phyloP scores from a whole-genome alignment of 768 basidiomycete genomes.

The Xanthoconium stramineum region DNA sequence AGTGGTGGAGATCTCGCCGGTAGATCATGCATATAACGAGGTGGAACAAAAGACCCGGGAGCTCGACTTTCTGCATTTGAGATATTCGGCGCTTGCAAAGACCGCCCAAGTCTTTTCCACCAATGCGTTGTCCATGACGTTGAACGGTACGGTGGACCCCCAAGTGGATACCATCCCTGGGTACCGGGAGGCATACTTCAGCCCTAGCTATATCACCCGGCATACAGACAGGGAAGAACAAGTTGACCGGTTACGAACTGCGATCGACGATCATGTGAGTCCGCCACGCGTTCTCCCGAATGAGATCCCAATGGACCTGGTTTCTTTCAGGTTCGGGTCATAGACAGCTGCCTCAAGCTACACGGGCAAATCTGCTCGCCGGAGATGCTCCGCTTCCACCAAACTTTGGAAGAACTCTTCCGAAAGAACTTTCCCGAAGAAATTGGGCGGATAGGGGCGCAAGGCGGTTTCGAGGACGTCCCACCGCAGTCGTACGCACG shows the following conservation, averaged over 20 bases:
- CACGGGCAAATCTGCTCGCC: conserved; percentile 79
- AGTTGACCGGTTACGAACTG: conserved; percentile 66
- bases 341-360: conserved; percentile 80
- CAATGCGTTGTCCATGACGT: conserved; percentile 77
- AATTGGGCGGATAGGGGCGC: conserved; percentile 66
- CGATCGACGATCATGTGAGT: conserved; percentile 80
- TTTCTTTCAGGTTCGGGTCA: conserved; percentile 60
- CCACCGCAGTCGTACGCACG: conserved; percentile 38
- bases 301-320: background rate
- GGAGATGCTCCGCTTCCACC: conserved; percentile 92
- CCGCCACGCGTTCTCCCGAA: background rate
- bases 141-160: conserved; percentile 86
- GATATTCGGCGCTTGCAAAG: conserved; percentile 77
- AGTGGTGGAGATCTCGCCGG: conserved; percentile 76
- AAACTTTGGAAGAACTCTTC: conserved; percentile 83
- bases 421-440: conserved; percentile 82
- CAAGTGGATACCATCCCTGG: conserved; percentile 69
- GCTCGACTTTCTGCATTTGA: conserved; percentile 60
- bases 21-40: conserved; percentile 79
- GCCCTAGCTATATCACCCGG: conserved; percentile 58
- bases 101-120: conserved; percentile 71
- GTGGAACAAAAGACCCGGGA: conserved; percentile 80
- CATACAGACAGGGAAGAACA: conserved; percentile 69
- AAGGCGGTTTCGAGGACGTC: conserved; percentile 49
- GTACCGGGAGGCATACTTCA: conserved; percentile 77